Evolutionary conservation across 768 basidiomycete genomes (phyloP), one percentile per base, ranked within the genome.

Genomic region (Saitozyma podzolica): DNA sequence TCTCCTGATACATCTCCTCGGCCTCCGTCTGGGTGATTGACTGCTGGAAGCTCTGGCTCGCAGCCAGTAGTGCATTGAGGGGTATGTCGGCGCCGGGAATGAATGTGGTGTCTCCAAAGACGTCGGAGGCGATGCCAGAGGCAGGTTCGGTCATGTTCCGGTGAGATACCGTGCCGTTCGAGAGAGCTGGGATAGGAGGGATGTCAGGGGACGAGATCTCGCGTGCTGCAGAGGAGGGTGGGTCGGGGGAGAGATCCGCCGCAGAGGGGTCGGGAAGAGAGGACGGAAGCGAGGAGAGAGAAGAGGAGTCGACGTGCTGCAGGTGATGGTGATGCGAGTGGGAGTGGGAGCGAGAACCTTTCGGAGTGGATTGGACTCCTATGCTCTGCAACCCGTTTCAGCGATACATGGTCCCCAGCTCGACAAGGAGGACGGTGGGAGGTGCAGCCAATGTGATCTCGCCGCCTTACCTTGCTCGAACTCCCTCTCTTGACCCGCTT

Each of bases 401-500:
- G 14, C 17, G 9, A 47, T n/a, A 49, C 37, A 59, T 43, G 29
- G 5, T 29, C 29, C 29, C 29, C 29, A 29, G 2, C 29, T 2
- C 29, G 29, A 29, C 5, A 5, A 29, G 29, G 29, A n/a, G n/a
- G n/a, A n/a, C n/a, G n/a, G n/a, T n/a, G n/a, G n/a, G n/a, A n/a
- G n/a, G n/a, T n/a, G n/a, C n/a, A n/a, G n/a, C n/a, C 57, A 39
- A 37, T 19, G 10, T 45, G 43, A 47, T 47, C 45, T 47, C 13
- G 11, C 45, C n/a, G 45, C n/a, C n/a, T 47, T 6, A 17, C 45
- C n/a, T 11, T 47, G n/a, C 45, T 13, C 45, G n/a, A 13, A 47
- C 45, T 19, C 51, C 20, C 19, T 29, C 17, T 16, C 20, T 52
- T 52, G 13, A 29, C 13, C 40, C 42, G 68, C 52, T 62, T 65